These are phyloP conservation scores for Myriosclerotinia duriaeana DNA, from an alignment of 2,329 filamentous ascomycete genomes.

Conservation along the genomic window DNA sequence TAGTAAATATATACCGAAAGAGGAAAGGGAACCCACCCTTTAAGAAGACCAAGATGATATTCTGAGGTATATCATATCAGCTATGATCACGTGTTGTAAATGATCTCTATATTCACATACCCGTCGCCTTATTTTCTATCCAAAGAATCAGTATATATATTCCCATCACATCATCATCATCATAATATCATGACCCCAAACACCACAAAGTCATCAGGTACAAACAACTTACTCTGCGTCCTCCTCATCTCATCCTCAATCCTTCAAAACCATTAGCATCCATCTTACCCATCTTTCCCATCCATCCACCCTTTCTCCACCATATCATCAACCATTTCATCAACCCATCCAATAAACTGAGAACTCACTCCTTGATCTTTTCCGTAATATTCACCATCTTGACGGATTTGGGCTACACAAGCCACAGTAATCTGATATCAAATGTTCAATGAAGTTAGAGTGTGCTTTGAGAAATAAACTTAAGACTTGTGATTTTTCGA, in stretches of 20 bases:
- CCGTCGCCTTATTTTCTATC: constrained; percentile 96
- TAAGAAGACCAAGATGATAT: constrained; percentile 95
- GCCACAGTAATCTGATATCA: neutral
- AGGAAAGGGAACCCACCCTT: constrained; percentile 69
- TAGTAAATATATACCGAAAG: neutral
- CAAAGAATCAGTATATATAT: neutral
- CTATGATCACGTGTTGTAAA: constrained; percentile 38
- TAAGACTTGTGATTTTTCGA: constrained; percentile 14
- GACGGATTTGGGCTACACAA: constrained; percentile 31
- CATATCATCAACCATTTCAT: neutral
- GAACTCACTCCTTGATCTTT: constrained; percentile 93
- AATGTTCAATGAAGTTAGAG: too few species aligned
- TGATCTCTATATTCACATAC: constrained; percentile 53
- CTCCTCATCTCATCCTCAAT: constrained; percentile 99
- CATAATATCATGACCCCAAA: constrained; percentile 19
- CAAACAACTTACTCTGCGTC: constrained; percentile 78
- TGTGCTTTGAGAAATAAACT: neutral
- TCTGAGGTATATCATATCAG: constrained; percentile 54
- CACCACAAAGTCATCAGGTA: neutral
- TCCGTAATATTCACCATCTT: constrained; percentile 99
- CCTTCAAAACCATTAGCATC: constrained; percentile 50
- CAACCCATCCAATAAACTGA: neutral
- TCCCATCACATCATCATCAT: neutral
- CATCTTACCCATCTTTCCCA: constrained; percentile 9
- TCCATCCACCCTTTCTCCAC: neutral